These are phyloP conservation scores for Mortierella claussenii DNA, from an alignment of 192 early-diverging fungal species.

Conservation along the genomic window DNA sequence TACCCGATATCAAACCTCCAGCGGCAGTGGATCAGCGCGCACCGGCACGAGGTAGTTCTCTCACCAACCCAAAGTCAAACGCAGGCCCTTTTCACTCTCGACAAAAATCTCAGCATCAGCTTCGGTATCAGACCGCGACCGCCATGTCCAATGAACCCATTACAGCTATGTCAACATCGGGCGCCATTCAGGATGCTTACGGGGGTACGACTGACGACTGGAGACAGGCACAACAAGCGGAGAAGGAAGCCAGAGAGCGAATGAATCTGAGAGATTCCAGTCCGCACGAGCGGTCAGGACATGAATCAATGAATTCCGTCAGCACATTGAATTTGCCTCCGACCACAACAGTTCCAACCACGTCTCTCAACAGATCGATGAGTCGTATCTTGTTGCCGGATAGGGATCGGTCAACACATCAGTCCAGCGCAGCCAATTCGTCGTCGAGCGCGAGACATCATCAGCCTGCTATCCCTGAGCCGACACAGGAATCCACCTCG, in stretches of 20 bases:
- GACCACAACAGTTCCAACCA: background rate
- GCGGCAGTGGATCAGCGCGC: background rate
- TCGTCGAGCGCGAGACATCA: background rate
- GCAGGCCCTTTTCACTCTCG: slow-evolving; percentile 25
- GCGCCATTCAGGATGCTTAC: slow-evolving; percentile 27
- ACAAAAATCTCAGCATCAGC: slow-evolving; percentile 13
- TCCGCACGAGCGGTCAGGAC: slow-evolving; percentile 15
- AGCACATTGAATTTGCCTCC: slow-evolving; percentile 41
- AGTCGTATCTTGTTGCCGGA: slow-evolving; percentile 38
- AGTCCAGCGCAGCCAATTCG: no score
- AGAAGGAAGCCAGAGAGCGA: slow-evolving; percentile 29
- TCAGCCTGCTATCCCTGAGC: slow-evolving; percentile 15
- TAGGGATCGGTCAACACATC: slow-evolving; percentile 10
- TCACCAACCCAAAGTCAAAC: slow-evolving; percentile 30
- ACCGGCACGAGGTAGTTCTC: slow-evolving; percentile 25
- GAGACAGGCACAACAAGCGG: slow-evolving; percentile 33
- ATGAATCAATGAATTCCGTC: slow-evolving; percentile 35
- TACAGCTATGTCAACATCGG: background rate
- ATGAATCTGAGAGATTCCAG: slow-evolving; percentile 21
- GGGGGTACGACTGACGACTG: slow-evolving; percentile 44
- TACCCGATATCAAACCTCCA: slow-evolving; percentile 26
- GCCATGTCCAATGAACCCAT: slow-evolving; percentile 30
- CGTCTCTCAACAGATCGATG: background rate
- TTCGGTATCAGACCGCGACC: slow-evolving; percentile 11
- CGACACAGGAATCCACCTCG: slow-evolving; percentile 28